Base-by-base conservation (phyloP, 805 yeast species). In the Kluyveromyces siamensis region DNA sequence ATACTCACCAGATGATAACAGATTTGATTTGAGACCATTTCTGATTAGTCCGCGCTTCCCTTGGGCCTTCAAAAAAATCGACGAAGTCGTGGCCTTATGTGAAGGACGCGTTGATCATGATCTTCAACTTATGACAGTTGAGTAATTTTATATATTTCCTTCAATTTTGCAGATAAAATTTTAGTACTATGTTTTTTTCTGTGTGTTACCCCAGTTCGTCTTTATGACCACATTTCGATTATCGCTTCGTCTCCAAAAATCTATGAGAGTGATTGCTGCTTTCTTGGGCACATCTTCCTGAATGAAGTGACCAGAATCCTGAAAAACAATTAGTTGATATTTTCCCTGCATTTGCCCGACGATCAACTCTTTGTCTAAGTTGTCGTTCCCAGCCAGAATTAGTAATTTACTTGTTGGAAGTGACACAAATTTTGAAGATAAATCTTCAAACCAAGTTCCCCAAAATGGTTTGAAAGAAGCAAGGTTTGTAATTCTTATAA, bases 341-440 rank as follows among this genome's bases (percentile, higher is more conserved):
- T 81, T 83, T 1, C 99, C 99, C 67, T 90, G 98, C 99, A 93
- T 93, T 66, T 95, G 99, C 0, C 97, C 99, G 46, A 93, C 81
- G 65, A 90, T 88, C 44, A 93, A 71, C 37, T 77, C 77, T 53
- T 84, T 88, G 66, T 93, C 99, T 30, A 95, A 72, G 18, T 85
- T 80, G 55, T 93, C 97, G 46, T 90, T 84, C 2, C 96, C 96
- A 0, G 98, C 95, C 14, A 95, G 67, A 1, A 93, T 73, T 39
- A 93, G 73, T 47, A 93, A 57, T 58, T 88, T 85, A 0, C 90
- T 81, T 0, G 81, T 69, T 0, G 76, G 73, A 1, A 75, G 67
- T 7, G 60, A 43, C 6, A 81, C 71, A 59, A 81, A 81, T 25
- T 60, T 59, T 6, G 64, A 59, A 0, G 96, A 87, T 14, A 95